Evolutionary conservation across 345 rosid genomes (phyloP).

Genomic region (Stellera chamaejasme): DNA sequence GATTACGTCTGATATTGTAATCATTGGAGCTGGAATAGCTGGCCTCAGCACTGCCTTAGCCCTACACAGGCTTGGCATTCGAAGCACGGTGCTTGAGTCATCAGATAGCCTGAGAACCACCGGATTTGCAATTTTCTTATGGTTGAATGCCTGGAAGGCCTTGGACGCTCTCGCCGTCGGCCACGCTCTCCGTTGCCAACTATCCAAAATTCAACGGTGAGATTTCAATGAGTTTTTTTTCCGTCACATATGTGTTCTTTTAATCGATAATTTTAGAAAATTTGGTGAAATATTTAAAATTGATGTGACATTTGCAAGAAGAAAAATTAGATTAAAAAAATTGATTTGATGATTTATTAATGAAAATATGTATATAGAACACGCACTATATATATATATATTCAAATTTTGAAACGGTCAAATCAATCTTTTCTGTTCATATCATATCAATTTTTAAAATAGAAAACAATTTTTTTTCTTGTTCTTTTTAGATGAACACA

Average conservation of each 20-base stretch:
- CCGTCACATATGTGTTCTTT: too few species aligned
- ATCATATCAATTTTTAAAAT: too few species aligned
- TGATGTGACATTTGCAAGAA: not conserved
- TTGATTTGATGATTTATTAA: too few species aligned
- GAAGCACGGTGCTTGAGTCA: constrained; percentile 60
- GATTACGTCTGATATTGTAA: not conserved
- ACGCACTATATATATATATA: too few species aligned
- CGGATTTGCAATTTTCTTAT: constrained; percentile 35
- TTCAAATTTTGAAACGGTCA: too few species aligned
- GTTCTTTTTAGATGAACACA: too few species aligned
- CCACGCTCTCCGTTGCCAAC: constrained; percentile 31
- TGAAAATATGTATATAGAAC: too few species aligned
- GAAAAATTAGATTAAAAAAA: not conserved
- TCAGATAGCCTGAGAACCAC: constrained; percentile 40
- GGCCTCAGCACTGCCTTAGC: constrained; percentile 5
- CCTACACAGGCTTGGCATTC: constrained; percentile 31
- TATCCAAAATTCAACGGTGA: too few species aligned
- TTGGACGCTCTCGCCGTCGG: constrained; percentile 51
- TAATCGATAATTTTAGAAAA: too few species aligned
- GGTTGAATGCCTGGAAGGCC: constrained; percentile 46
- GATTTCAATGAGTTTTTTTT: not conserved
- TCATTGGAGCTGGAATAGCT: constrained; percentile 8
- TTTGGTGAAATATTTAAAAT: too few species aligned
- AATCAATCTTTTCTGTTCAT: too few species aligned
- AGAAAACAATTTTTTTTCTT: too few species aligned